Base-by-base conservation (phyloP, 148 eudicot genomes). In the Pharnaceum exiguum region DNA sequence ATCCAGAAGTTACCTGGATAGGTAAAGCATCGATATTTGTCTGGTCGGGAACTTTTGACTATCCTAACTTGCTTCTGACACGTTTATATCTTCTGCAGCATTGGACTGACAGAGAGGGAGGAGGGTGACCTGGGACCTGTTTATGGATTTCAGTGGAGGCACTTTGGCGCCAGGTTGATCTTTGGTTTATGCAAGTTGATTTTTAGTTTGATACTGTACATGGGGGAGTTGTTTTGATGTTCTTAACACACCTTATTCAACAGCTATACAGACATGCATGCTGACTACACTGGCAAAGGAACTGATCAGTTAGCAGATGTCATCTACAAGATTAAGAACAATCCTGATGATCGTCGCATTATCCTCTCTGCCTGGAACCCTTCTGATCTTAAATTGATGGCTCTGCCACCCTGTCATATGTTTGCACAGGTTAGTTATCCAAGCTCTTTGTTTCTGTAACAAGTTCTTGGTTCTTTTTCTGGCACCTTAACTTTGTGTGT, bases 81-180 rank as follows among this genome's bases (percentile, higher is more conserved):
- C 10, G 6, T 68, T 9, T 37, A 5, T 35, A 55, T 55, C 44
- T 28, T 10, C 59, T 45, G 46, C 79, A 87, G 97, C 79, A 74
- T 93, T 74, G 98, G 96, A 23, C 70, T 93, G 68, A 69, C 50
- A 36, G 86, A 87, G 16, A 79, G 98, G 58, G 98, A 88, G 78
- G 98, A 83, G 70, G 96, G 98, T 40, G 98, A 93, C 70, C 70
- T 93, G 51, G 98, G 98, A 42, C 98, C 96, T 44, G 64, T 88
- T 43, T 93, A 93, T 63, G 98, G 98, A n/a, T 93, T 93, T 49
- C 98, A 93, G 73, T 88, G 98, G 96, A 79, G 98, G 59, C 95
- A 88, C 53, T 88, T 83, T 67, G 96, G 98, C 39, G 96, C 98
- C 22, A 93, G 90, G 98, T 91, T 63, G 65, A 13, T 62, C 26